These are phyloP conservation scores for Fusarium verrucosum DNA, from an alignment of 2,329 filamentous ascomycete species.

Conservation along the genomic window DNA sequence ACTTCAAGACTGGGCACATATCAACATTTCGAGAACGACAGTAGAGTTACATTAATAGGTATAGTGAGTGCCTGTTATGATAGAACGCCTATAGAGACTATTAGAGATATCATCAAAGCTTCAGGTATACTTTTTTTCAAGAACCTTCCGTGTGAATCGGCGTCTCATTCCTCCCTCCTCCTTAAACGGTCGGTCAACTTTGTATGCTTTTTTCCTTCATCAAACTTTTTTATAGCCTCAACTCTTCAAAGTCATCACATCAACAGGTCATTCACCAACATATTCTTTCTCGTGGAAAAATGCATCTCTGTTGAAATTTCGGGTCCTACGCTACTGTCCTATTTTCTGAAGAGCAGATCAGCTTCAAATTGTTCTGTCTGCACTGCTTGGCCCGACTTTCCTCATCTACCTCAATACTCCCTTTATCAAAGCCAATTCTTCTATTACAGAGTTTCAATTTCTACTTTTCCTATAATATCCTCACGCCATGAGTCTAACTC, in stretches of 20 bases:
- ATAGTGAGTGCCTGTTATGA: too few relatives aligned
- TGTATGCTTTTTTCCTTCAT: conserved; percentile 3
- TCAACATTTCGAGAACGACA: neutral
- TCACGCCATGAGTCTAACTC: conserved; percentile 58
- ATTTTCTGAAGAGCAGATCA: neutral
- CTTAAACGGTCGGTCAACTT: neutral
- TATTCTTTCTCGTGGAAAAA: neutral
- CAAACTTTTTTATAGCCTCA: neutral
- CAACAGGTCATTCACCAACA: neutral
- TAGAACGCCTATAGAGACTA: neutral
- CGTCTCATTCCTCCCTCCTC: neutral
- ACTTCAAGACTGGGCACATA: neutral
- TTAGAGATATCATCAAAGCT: neutral
- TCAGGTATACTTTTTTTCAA: neutral
- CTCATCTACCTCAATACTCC: neutral
- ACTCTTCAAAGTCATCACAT: neutral
- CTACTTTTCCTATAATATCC: neutral
- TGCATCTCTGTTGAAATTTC: neutral
- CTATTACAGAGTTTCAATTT: neutral
- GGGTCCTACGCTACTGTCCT: neutral
- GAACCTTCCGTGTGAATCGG: neutral
- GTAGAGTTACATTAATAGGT: neutral
- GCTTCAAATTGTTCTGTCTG: neutral
- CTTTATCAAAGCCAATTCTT: neutral
- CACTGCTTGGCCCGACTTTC: neutral